Percentiles rank a stretch among this genome's conserved stretches.
Evolutionary conservation across 1,139 yeast species (phyloP).

Genomic region (Yamadazyma jaroonii): DNA sequence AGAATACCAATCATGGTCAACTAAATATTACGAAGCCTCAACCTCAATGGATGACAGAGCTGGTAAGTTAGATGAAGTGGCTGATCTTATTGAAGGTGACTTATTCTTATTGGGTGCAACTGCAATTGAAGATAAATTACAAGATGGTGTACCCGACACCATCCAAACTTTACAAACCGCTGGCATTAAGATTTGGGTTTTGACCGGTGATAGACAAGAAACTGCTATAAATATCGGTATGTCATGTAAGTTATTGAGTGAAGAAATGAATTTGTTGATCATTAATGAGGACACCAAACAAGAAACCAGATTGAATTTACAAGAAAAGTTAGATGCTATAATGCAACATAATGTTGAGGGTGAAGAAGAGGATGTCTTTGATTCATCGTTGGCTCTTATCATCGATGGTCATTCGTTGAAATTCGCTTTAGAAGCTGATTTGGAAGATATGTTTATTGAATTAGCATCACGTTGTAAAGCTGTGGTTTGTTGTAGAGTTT

Average conservation of each 20-base stretch:
- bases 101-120: conserved; percentile 90
- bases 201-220: conserved; percentile 98
- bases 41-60: conserved; percentile 75
- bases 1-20: conserved; percentile 70
- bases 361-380: conserved; percentile 51
- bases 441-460: conserved; percentile 76
- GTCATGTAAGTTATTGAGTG: conserved; percentile 92
- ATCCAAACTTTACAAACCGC: conserved; percentile 93
- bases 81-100: conserved; percentile 77
- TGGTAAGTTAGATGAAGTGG: conserved; percentile 65
- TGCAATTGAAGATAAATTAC: conserved; percentile 96
- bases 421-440: conserved; percentile 76
- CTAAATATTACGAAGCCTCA: conserved; percentile 71
- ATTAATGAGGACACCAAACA: conserved; percentile 83
- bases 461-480: conserved; percentile 90
- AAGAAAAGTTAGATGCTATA: conserved; percentile 75
- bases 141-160: conserved; percentile 98
- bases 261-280: conserved; percentile 90
- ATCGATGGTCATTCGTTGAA: conserved; percentile 92
- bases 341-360: conserved; percentile 63
- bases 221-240: conserved; percentile 99
- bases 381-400: conserved; percentile 75
- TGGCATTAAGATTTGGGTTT: conserved; percentile 95
- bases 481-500: conserved; percentile 90
- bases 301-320: conserved; percentile 68